Percentiles rank a stretch among this genome's conserved stretches.
Conservation (phyloP, 1,284 basidiomycete species). For the Leccinum griseonigrum region DNA sequence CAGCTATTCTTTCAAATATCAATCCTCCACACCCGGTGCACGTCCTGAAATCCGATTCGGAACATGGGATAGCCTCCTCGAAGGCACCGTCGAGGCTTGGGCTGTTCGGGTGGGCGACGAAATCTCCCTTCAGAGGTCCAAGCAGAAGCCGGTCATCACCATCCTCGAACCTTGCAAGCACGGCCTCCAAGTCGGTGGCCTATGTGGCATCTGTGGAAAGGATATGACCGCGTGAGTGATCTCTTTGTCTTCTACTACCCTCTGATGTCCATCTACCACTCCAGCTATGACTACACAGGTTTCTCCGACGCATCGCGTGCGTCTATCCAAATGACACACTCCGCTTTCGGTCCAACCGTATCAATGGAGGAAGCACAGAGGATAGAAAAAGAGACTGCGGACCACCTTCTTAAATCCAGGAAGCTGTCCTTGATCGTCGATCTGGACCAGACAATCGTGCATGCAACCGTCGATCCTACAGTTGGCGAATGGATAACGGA, state of each 20-base stretch:
- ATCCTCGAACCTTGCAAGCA: conserved; percentile 90
- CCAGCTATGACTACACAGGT: conserved; percentile 82
- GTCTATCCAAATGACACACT: conserved; percentile 84
- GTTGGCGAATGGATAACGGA: conserved; percentile 96
- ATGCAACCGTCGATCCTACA: conserved; percentile 97
- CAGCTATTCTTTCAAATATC: conserved; percentile 73
- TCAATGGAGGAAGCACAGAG: conserved; percentile 85
- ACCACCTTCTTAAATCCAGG: conserved; percentile 70
- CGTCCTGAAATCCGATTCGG: conserved; percentile 72
- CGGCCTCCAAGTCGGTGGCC: conserved; percentile 86
- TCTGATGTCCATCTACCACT: conserved; percentile 12
- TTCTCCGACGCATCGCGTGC: conserved; percentile 79
- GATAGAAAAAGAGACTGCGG: conserved; percentile 80
- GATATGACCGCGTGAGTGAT: conserved; percentile 83
- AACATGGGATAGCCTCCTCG: conserved; percentile 84
- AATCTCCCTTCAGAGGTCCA: conserved; percentile 54
- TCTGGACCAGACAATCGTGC: conserved; percentile 97
- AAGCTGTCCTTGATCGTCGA: conserved; percentile 96
- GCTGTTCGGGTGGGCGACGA: conserved; percentile 57
- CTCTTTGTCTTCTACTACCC: conserved; percentile 7
- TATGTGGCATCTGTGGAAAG: conserved; percentile 92
- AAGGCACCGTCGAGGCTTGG: conserved; percentile 72
- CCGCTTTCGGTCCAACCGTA: conserved; percentile 74
- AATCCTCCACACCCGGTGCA: conserved; percentile 39
- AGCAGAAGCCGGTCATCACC: conserved; percentile 56